Evolutionary conservation across 2,329 filamentous ascomycete species (phyloP), one percentile per base, ranked within the genome.

Genomic region (Ascochyta fabae): DNA sequence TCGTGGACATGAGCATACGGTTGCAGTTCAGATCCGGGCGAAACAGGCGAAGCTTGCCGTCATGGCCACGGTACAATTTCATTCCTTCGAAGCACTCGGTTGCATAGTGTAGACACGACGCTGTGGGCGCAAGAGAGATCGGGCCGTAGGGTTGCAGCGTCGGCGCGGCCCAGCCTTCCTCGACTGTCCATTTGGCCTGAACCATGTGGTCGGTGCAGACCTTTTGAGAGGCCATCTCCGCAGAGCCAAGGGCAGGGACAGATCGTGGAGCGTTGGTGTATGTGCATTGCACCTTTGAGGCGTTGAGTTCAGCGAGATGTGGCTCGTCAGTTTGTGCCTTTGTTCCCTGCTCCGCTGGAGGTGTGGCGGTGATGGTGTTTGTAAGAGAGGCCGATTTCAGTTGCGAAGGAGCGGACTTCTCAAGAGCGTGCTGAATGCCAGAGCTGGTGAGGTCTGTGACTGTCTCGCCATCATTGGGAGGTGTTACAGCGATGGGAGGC

Each of bases 41-140:
- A 83, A 94, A 94, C 52, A 93, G 79, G 56, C 90, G 87, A 51
- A 93, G 83, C 67, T 84, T 84, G 66, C 88, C 88, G 73, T 94
- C 89, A 63, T 84, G 77, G 73, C 87, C 78, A 70, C 85, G 87
- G 74, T 86, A 86, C 41, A 86, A 85, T 78, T 96, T 96, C 79
- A 88, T 82, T 12, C 92, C 92, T 78, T 96, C 92, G 78, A 96
- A 96, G 76, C 92, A 96, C 77, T 94, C 89, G 43, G 91, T 96
- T 10, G 91, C 92, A 77, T 96, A 96, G 82, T 96, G 92, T 57
- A 96, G 83, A 58, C 88, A 87, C 3, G 87, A 90, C 13, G 91
- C 90, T 4, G 89, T 93, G 33, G 92, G 92, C 80, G 91, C 89
- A 68, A 96, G 86, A 60, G 83, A 83, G 48, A 96, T 79, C 10